These are phyloP conservation scores for Hyparrhenia diplandra DNA, from an alignment of 176 grass and related monocot genomes.

Conservation along the genomic window DNA sequence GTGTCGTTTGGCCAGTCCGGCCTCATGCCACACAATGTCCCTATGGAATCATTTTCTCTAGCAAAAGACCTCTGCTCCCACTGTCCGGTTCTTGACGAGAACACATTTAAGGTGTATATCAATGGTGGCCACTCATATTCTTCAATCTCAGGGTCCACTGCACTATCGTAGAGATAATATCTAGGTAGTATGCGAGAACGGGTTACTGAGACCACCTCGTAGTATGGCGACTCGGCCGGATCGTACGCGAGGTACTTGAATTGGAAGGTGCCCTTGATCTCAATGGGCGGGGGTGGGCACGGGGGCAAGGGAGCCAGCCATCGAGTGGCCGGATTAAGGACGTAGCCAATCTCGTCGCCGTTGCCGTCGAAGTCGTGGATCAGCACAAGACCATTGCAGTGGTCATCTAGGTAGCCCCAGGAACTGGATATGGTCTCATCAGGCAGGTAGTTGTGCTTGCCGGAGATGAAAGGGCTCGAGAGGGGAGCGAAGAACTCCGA, in stretches of 20 bases:
- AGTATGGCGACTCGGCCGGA: neutral
- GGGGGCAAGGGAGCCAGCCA: neutral
- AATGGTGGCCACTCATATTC: slow-evolving; percentile 4
- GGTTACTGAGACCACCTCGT: neutral
- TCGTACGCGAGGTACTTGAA: too few species aligned
- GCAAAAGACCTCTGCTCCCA: neutral
- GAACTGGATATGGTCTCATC: too few species aligned
- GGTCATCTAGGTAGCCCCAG: neutral
- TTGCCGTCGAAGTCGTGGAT: neutral
- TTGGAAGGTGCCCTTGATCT: neutral
- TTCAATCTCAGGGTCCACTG: neutral
- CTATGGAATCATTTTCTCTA: neutral
- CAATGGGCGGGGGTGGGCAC: neutral
- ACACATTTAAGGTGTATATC: neutral
- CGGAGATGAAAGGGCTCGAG: neutral
- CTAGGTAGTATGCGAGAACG: neutral
- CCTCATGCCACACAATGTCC: neutral
- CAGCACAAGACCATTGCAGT: slow-evolving; percentile 17
- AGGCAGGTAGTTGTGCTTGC: neutral
- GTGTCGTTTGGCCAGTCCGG: rapidly evolving
- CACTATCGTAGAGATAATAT: neutral
- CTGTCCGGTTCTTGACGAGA: neutral
- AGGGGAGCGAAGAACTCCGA: neutral
- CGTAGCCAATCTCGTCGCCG: neutral
- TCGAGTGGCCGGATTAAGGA: neutral